phyloP scores from a whole-genome alignment of 495 filamentous ascomycete species.

The Trichoderma asperelloides region DNA sequence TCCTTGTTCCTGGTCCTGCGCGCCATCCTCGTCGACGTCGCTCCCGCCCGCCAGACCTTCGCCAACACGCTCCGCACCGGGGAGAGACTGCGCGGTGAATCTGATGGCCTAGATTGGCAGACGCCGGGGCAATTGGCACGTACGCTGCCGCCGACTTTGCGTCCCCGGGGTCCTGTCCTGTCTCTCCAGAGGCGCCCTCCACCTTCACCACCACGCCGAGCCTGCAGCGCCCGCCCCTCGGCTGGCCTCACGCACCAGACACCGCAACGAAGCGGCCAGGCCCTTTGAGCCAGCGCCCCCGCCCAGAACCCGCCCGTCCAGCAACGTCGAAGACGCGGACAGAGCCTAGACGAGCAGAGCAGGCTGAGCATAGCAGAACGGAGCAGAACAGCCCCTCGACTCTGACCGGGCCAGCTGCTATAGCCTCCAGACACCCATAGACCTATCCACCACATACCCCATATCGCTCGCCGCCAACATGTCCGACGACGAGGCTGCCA shows the following conservation, averaged over 20 bases:
- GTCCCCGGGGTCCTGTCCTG: slow-evolving; percentile 5
- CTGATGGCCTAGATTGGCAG: slow-evolving; percentile 8
- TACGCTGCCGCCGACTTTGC: slow-evolving; percentile 7
- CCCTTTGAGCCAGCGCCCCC: no score
- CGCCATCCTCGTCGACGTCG: slow-evolving; percentile 2
- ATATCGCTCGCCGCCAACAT: slow-evolving; percentile 17
- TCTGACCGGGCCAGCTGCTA: no score
- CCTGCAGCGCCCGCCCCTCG: background rate
- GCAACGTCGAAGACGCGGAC: no score
- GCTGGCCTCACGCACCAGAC: background rate
- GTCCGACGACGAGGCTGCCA: slow-evolving; percentile 28
- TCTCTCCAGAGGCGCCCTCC: background rate
- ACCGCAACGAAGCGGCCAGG: background rate
- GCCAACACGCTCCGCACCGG: background rate
- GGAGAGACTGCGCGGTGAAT: slow-evolving; percentile 2
- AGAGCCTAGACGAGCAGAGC: no score
- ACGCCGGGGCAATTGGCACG: slow-evolving; percentile 7
- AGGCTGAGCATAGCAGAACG: no score
- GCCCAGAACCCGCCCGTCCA: no score
- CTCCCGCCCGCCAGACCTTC: background rate
- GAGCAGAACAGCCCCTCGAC: no score
- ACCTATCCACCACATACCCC: slow-evolving; percentile 15
- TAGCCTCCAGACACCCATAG: background rate
- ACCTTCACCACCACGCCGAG: background rate
- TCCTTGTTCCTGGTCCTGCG: background rate